A percentile compares a stretch with the other conserved stretches of the same genome.
Conservation (phyloP, 2,329 filamentous ascomycete genomes). For the Amauroascus niger region DNA sequence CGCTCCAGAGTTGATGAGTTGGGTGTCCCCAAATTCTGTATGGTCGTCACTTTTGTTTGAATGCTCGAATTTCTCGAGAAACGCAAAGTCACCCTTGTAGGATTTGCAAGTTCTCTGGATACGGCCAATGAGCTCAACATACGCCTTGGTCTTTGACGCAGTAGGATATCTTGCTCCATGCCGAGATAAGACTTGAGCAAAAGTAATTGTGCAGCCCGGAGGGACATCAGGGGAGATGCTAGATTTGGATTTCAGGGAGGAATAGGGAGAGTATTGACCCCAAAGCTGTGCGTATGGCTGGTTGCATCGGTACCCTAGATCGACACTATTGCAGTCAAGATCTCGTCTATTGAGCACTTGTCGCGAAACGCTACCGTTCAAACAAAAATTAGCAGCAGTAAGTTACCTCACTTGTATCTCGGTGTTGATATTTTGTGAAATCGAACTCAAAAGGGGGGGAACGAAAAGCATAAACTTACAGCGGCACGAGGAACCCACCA, state of each 20-base stretch:
- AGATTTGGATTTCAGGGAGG: slow-evolving; percentile 53
- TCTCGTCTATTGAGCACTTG: background rate
- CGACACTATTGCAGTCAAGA: slow-evolving; percentile 1
- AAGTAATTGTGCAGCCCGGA: slow-evolving; percentile 60
- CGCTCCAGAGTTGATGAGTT: slow-evolving; percentile 64
- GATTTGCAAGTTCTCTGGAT: slow-evolving; percentile 51
- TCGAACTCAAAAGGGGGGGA: background rate
- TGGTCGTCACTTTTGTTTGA: slow-evolving; percentile 59
- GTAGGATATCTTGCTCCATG: slow-evolving; percentile 82
- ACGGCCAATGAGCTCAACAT: slow-evolving; percentile 53
- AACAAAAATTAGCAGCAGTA: background rate
- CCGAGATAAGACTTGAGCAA: slow-evolving; percentile 70
- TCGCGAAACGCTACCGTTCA: background rate
- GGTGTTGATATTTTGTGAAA: background rate
- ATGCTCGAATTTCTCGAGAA: slow-evolving; percentile 64
- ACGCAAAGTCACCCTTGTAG: slow-evolving; percentile 57
- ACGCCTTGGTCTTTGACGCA: slow-evolving; percentile 52
- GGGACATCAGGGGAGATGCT: slow-evolving; percentile 54
- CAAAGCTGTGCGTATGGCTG: slow-evolving; percentile 53
- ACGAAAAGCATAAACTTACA: slow-evolving; percentile 1
- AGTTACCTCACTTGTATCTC: background rate
- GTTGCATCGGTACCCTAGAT: slow-evolving; percentile 11
- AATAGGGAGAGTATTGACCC: slow-evolving; percentile 86
- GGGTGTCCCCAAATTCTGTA: slow-evolving; percentile 55
- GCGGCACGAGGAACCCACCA: slow-evolving; percentile 1